Base-by-base conservation (phyloP, 2,329 filamentous ascomycete species). In the Drechmeria coniospora region DNA sequence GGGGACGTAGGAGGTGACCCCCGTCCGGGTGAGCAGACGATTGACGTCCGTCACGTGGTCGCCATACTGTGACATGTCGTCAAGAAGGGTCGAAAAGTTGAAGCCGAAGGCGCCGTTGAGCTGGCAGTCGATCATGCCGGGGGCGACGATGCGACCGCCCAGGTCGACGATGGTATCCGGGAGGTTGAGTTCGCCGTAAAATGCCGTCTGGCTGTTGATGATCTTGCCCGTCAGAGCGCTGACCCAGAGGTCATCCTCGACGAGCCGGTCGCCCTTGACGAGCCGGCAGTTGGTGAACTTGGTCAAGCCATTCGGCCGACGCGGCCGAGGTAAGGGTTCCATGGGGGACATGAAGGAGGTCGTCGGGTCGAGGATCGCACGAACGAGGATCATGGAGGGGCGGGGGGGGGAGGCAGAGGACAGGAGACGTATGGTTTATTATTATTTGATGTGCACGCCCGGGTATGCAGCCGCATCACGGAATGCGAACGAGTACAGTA, bases 51-150 rank as follows among this genome's bases (percentile, higher is more conserved):
- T 63, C 27, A 93, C 57, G n/a, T 71, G 74, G 49, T 81, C 77
- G 32, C 69, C 68, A 43, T 92, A 93, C 28, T 67, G 62, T 17
- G 62, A 55, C 53, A 68, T 71, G 42, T 78, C 70, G 11, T 74
- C 64, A n/a, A 79, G 71, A 8, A 83, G 62, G 1, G 74, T 72
- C 3, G 82, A 90, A 51, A 92, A 93, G 58, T 93, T 87, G 61
- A 93, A 92, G 31, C 84, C 84, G 44, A 84, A 87, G 8, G 80
- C 84, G 26, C 86, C 86, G 45, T 94, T 94, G 40, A 94, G 73
- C 53, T 94, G 86, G 28, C 79, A 78, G 39, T 94, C 86, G 41
- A 94, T 90, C 46, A 94, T 66, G 15, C 86, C 86, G 0, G 86
- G 83, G 1, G 79, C 73, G 13, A 94, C 50, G 38, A 93, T 87